A percentile compares a stretch with the other conserved stretches of the same genome.
phyloP scores from a whole-genome alignment of 768 basidiomycete genomes.

The Austroboletus festivus region DNA sequence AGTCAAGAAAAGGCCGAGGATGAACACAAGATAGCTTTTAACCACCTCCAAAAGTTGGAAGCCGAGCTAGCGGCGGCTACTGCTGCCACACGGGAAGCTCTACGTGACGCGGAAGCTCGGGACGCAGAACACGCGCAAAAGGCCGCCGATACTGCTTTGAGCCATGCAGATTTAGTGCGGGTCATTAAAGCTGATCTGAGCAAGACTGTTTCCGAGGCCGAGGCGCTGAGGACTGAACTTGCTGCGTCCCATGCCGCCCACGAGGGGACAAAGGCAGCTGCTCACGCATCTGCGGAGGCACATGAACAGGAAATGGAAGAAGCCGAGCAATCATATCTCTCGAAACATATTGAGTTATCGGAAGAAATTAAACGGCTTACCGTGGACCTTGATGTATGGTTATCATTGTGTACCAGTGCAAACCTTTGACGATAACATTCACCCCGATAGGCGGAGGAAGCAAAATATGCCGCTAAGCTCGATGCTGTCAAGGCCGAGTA shows the following conservation, averaged over 20 bases:
- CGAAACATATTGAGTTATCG: constrained; percentile 49
- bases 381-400: constrained; percentile 63
- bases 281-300: constrained; percentile 43
- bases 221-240: constrained; percentile 47
- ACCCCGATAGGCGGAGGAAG: constrained; percentile 57
- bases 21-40: constrained; percentile 43
- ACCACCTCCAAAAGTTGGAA: constrained; percentile 50
- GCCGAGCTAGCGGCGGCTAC: constrained; percentile 49
- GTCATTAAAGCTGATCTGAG: constrained; percentile 43
- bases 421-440: neutral
- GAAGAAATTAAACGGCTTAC: constrained; percentile 55
- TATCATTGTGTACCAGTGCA: neutral
- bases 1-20: constrained; percentile 64
- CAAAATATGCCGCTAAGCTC: constrained; percentile 63
- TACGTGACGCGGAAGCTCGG: constrained; percentile 45
- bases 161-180: constrained; percentile 47
- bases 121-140: constrained; percentile 43
- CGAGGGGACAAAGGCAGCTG: constrained; percentile 46
- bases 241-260: constrained; percentile 42
- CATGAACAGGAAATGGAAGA: constrained; percentile 51
- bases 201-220: constrained; percentile 42
- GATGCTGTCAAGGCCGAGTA: constrained; percentile 66
- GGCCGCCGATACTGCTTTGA: constrained; percentile 38
- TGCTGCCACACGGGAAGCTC: constrained; percentile 45
- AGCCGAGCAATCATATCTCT: constrained; percentile 45